A percentile compares a stretch with the other conserved stretches of the same genome.
phyloP scores from a whole-genome alignment of 805 yeast species.

The Jamesozyma rosinii region DNA sequence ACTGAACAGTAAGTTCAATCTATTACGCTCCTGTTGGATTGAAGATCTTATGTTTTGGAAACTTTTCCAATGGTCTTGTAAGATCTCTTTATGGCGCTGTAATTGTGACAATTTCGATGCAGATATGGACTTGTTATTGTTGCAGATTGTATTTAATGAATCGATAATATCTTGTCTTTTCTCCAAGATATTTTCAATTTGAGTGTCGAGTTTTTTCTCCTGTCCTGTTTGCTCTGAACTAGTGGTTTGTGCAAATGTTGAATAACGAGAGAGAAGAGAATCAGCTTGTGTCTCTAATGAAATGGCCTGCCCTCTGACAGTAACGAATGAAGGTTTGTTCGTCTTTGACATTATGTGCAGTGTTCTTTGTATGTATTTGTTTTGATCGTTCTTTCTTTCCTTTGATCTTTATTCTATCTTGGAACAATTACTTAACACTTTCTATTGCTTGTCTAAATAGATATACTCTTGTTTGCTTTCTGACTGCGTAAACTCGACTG shows the following conservation, averaged over 20 bases:
- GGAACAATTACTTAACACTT: no score
- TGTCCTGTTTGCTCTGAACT: conserved; percentile 40
- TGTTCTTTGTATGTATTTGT: not conserved
- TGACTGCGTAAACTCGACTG: no score
- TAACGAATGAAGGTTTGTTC: conserved; percentile 40
- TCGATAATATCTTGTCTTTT: conserved; percentile 47
- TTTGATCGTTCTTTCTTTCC: not conserved
- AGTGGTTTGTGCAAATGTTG: conserved; percentile 46
- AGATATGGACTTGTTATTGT: conserved; percentile 48
- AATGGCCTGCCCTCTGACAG: conserved; percentile 59
- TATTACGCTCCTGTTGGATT: conserved; percentile 65
- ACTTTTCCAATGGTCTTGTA: conserved; percentile 60
- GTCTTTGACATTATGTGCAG: conserved; percentile 3
- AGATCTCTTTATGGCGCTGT: conserved; percentile 68
- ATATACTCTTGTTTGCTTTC: no score
- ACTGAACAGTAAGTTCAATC: conserved; percentile 60
- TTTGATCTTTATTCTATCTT: not conserved
- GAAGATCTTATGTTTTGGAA: conserved; percentile 49
- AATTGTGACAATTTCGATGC: conserved; percentile 74
- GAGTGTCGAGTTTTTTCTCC: conserved; percentile 38
- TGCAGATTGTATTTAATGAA: conserved; percentile 44
- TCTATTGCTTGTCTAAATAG: no score
- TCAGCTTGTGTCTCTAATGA: conserved; percentile 64
- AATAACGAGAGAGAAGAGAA: conserved; percentile 41
- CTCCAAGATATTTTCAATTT: conserved; percentile 44